Conservation (phyloP, 176 grass and related monocot species). For the Lolium multiflorum region DNA sequence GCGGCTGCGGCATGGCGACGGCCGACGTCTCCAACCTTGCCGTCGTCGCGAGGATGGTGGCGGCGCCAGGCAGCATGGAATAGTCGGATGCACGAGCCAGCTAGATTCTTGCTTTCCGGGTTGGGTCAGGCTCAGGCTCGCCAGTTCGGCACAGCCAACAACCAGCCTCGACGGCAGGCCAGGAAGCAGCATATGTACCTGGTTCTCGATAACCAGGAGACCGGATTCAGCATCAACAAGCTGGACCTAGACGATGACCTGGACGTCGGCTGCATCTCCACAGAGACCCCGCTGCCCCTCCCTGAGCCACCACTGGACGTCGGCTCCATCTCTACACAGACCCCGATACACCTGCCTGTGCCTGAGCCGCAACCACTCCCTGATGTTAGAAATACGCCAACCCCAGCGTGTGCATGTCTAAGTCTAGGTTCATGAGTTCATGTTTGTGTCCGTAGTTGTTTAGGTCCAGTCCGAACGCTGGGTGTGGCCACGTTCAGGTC, state of each 20-base stretch:
- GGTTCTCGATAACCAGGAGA: not conserved
- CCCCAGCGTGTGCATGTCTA: too few relatives aligned
- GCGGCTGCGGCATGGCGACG: too few relatives aligned
- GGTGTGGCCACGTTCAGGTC: too few relatives aligned
- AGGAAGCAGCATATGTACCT: conserved; percentile 3
- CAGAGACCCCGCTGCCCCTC: not conserved
- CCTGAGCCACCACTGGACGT: not conserved
- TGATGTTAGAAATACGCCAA: too few relatives aligned
- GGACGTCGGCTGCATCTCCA: too few relatives aligned
- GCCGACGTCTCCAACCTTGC: not conserved
- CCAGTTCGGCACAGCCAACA: not conserved
- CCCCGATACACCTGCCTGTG: too few relatives aligned
- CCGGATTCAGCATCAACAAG: not conserved
- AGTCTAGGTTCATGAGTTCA: too few relatives aligned
- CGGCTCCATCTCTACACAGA: too few relatives aligned
- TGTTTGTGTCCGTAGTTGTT: too few relatives aligned
- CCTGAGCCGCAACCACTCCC: too few relatives aligned
- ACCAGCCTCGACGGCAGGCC: not conserved
- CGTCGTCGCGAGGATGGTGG: not conserved
- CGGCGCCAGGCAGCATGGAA: not conserved
- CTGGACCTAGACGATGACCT: not conserved
- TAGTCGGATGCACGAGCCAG: not conserved
- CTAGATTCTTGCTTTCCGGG: not conserved
- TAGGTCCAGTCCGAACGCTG: too few relatives aligned
- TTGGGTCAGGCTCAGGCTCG: not conserved